These are phyloP conservation scores for Hirschfeldia incana DNA, from an alignment of 345 rosid genomes.

Conservation along the genomic window DNA sequence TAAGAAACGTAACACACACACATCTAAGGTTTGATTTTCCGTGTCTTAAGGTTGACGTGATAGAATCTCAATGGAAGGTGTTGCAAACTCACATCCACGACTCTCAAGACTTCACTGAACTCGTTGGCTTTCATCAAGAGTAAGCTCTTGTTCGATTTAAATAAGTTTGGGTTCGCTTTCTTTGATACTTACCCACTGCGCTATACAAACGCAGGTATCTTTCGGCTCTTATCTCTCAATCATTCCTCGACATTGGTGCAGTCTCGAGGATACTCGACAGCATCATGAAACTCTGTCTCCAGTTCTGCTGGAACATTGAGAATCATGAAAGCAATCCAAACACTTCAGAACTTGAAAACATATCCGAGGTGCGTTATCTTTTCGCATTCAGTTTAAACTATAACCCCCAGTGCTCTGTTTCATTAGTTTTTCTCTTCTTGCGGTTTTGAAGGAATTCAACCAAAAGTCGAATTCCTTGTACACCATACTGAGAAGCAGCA, in stretches of 20 bases:
- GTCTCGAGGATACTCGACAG: conserved; percentile 91
- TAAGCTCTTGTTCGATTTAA: conserved; percentile 33
- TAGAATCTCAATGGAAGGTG: conserved; percentile 99
- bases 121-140: conserved; percentile 98
- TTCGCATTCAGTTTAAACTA: not conserved
- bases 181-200: not conserved
- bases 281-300: conserved; percentile 94
- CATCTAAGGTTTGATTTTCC: conserved; percentile 14
- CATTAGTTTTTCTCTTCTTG: not conserved
- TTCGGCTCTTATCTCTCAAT: conserved; percentile 91
- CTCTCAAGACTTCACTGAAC: conserved; percentile 91
- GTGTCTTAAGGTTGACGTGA: conserved; percentile 76
- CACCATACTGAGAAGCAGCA: conserved; percentile 86
- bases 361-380: conserved; percentile 63
- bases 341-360: conserved; percentile 77
- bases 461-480: conserved; percentile 92
- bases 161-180: not conserved
- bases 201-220: conserved; percentile 65
- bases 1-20: not conserved
- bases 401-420: conserved; percentile 11
- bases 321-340: conserved; percentile 78
- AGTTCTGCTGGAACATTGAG: conserved; percentile 97
- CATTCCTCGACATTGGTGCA: conserved; percentile 95
- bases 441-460: conserved; percentile 71
- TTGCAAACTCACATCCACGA: conserved; percentile 79